Evolutionary conservation across 352 stramenopile species (phyloP).

Genomic region (Pythium folliculosum): DNA sequence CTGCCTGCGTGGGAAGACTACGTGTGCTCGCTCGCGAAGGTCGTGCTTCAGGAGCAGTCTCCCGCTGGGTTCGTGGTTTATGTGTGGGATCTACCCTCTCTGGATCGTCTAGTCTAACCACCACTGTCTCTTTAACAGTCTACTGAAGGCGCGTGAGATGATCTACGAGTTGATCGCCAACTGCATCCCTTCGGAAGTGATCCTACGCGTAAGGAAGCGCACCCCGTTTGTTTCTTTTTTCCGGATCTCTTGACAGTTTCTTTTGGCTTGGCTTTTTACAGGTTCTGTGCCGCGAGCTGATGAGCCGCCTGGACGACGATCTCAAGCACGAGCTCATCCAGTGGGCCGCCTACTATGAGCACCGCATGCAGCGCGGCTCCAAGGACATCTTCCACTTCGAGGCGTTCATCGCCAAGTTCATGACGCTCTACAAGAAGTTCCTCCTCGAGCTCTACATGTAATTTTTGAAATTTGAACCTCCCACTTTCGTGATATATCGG

Average conservation of each 20-base stretch:
- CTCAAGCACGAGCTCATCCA: conserved; percentile 96
- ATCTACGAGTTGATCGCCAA: conserved; percentile 99
- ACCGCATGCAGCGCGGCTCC: conserved; percentile 93
- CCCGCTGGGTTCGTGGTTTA: conserved; percentile 68
- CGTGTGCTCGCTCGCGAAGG: conserved; percentile 92
- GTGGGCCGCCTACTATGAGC: conserved; percentile 89
- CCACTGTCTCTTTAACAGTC: conserved; percentile 33
- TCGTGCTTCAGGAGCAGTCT: conserved; percentile 95
- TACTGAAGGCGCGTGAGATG: conserved; percentile 95
- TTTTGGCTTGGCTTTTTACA: background rate
- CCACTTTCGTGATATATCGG: conserved; percentile 5
- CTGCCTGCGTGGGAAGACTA: conserved; percentile 98
- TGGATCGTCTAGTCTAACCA: background rate
- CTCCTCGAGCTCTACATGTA: conserved; percentile 93
- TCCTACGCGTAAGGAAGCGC: conserved; percentile 96
- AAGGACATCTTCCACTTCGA: conserved; percentile 99
- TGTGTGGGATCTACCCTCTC: background rate
- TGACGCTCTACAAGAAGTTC: conserved; percentile 99
- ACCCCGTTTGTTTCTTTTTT: too few relatives aligned
- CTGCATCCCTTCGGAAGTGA: conserved; percentile 97
- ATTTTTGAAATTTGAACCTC: conserved; percentile 14
- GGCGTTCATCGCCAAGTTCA: conserved; percentile 99
- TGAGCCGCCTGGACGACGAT: conserved; percentile 94
- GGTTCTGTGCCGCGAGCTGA: conserved; percentile 88
- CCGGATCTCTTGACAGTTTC: background rate